phyloP scores from a whole-genome alignment of 202 grass and related monocot genomes.

The Bolboschoenoplectus hybrid region DNA sequence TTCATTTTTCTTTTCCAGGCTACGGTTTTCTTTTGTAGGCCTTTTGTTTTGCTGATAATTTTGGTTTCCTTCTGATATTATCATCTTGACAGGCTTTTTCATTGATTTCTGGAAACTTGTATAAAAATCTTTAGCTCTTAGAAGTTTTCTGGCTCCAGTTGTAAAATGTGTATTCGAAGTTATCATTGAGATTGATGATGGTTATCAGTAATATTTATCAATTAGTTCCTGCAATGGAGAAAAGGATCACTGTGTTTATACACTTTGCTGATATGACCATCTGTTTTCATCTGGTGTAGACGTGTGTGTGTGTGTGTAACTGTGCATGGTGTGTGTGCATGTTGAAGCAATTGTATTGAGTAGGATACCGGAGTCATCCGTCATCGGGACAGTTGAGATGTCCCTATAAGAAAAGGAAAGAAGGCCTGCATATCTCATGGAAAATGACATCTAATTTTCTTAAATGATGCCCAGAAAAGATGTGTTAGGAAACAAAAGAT shows the following conservation, averaged over 20 bases:
- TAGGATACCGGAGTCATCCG: slow-evolving; percentile 22
- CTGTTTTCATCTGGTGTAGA: background rate
- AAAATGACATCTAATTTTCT: slow-evolving; percentile 39
- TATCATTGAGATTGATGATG: slow-evolving; percentile 3
- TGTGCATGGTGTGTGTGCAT: background rate
- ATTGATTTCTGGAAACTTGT: slow-evolving; percentile 8
- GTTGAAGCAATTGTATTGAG: slow-evolving; percentile 16
- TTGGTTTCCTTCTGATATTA: background rate
- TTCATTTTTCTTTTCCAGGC: background rate
- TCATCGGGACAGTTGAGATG: slow-evolving; percentile 34
- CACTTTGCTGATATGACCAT: background rate
- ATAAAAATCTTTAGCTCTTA: slow-evolving; percentile 29
- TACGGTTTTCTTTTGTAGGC: background rate
- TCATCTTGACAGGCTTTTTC: background rate
- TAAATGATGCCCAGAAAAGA: background rate
- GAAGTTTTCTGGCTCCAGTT: background rate
- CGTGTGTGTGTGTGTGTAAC: background rate
- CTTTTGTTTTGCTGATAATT: background rate
- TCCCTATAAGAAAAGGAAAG: slow-evolving; percentile 30
- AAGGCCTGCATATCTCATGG: background rate
- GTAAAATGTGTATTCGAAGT: slow-evolving; percentile 20
- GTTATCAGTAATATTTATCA: background rate
- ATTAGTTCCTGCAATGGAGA: background rate
- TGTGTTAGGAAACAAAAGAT: background rate
- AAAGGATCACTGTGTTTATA: background rate